A percentile compares a stretch with the other conserved stretches of the same genome.
These are phyloP conservation scores for Beauveria varroae DNA, from an alignment of 2,329 filamentous ascomycete species.

Conservation along the genomic window DNA sequence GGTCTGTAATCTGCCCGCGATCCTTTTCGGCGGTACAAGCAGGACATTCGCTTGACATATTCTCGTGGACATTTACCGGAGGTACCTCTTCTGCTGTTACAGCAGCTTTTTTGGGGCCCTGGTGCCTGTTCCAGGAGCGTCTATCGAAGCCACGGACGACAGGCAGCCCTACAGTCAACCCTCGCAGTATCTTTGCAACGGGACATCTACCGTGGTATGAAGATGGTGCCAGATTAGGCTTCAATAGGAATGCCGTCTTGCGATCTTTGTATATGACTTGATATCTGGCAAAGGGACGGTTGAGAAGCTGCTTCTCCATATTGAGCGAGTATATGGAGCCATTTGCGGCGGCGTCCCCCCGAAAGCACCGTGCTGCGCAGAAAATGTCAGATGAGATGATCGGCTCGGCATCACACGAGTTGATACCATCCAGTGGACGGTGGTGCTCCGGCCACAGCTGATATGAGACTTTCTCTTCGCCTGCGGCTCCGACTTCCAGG, in stretches of 20 bases:
- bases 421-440: conserved; percentile 11
- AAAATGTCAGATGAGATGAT: conserved; percentile 46
- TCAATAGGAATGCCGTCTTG: conserved; percentile 72
- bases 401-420: conserved; percentile 20
- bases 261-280: conserved; percentile 82
- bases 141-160: conserved; percentile 88
- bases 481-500: conserved; percentile 78
- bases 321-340: conserved; percentile 34
- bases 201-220: conserved; percentile 77
- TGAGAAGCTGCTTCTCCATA: conserved; percentile 30
- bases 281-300: conserved; percentile 60
- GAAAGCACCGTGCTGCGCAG: conserved; percentile 53
- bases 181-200: conserved; percentile 76
- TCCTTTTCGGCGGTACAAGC: conserved; percentile 58
- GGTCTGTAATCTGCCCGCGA: conserved; percentile 68
- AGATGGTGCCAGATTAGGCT: conserved; percentile 77
- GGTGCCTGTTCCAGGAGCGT: conserved; percentile 64
- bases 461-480: conserved; percentile 86
- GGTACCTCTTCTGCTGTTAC: conserved; percentile 21
- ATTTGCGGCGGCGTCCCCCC: conserved; percentile 51
- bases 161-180: conserved; percentile 71
- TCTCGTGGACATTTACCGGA: conserved; percentile 20
- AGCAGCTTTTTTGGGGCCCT: conserved; percentile 39
- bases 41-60: conserved; percentile 31
- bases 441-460: conserved; percentile 65